Evolutionary conservation across 306 rosid species (phyloP).

Genomic region (Pterocarpus macrocarpus): DNA sequence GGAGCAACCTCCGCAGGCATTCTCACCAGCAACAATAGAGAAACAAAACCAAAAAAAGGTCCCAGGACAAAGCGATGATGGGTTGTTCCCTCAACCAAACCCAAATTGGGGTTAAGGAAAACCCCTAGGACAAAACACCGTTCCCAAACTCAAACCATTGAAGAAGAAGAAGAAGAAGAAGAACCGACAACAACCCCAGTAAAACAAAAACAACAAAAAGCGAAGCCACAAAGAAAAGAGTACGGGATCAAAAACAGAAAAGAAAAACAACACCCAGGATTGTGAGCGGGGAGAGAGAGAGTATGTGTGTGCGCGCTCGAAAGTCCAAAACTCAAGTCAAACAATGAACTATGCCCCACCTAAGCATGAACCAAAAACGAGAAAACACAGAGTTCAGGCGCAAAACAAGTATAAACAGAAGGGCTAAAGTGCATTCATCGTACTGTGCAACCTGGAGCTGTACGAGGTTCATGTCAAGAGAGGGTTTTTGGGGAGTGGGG

Average conservation of each 20-base stretch:
- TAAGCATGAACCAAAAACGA: not conserved
- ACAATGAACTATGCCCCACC: slow-evolving; percentile 39
- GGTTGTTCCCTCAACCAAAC: slow-evolving; percentile 42
- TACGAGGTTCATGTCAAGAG: not conserved
- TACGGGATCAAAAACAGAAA: not conserved
- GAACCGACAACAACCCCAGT: slow-evolving; percentile 34
- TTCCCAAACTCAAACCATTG: slow-evolving; percentile 42
- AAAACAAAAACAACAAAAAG: not conserved
- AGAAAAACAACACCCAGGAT: not conserved
- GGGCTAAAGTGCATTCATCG: slow-evolving; percentile 30
- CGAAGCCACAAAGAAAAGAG: slow-evolving; percentile 26
- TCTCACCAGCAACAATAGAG: slow-evolving; percentile 32
- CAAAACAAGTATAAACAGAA: not conserved
- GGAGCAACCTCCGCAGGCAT: slow-evolving; percentile 55
- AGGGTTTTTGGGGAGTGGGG: not conserved
- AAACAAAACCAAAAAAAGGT: not conserved
- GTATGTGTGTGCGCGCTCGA: not conserved
- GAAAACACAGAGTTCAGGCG: not conserved
- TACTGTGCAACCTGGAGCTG: not conserved
- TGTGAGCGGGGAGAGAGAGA: not conserved
- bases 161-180: not conserved
- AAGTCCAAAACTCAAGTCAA: slow-evolving; percentile 53
- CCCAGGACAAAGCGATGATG: slow-evolving; percentile 30
- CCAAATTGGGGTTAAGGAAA: slow-evolving; percentile 31
- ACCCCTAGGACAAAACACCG: slow-evolving; percentile 39